Base-by-base conservation (phyloP, 2,329 filamentous ascomycete species). In the Ambrosiella xylebori region DNA sequence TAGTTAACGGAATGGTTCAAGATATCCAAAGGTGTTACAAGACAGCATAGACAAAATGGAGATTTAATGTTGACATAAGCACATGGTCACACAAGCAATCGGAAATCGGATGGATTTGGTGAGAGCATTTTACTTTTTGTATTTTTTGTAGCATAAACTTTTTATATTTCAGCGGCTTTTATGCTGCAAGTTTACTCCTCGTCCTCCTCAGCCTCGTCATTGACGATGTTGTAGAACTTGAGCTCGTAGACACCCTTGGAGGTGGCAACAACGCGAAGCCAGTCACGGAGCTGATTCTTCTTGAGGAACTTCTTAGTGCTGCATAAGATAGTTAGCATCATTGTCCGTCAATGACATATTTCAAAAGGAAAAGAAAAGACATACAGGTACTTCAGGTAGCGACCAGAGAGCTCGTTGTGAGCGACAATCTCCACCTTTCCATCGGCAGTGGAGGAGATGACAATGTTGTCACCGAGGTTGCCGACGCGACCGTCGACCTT, bases 221-320 rank as follows among this genome's bases (percentile, higher is more conserved):
- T 93, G 70, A 96, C 91, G 71, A 98, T 90, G 82, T 98, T 98
- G 89, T 95, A 98, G 90, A 98, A 98, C 81, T 95, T 90, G 76
- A 98, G 86, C 82, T 96, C 90, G 81, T 98, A 98, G 65, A 96
- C 90, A 72, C 93, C 91, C 80, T 91, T 91, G 74, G 86, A 89
- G 73, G 91, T 97, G 68, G 89, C 94, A 71, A 98, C 93, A 68
- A 98, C 91, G 70, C 93, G 90, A 71, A 98, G 87, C 93, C 93
- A 98, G 82, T 98, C 93, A 79, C 93, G 88, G 73, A 98, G 88
- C 84, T 97, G 91, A 82, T 96, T 88, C 88, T 98, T 98, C 89
- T 98, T 98, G 76, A 98, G 86, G 86, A 95, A 98, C 84, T 98
- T 98, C 88, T 98, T 98, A 75, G 93, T 98, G 74, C 88, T 95